Conservation (phyloP, 495 filamentous ascomycete species). For the Penicillium manginii region DNA sequence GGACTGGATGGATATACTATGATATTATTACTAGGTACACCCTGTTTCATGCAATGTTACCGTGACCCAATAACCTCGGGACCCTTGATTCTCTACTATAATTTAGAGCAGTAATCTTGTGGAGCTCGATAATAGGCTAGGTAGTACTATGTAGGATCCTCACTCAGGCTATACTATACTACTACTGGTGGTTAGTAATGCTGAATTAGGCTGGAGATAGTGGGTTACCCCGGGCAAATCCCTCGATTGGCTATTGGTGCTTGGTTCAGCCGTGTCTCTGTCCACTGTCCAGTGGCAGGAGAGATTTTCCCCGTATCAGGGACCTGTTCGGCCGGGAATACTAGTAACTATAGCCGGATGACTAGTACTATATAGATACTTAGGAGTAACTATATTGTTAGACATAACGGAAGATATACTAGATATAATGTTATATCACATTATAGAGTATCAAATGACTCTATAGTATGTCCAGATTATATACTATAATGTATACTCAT, state of each 20-base stretch:
- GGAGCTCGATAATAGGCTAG: too few species aligned
- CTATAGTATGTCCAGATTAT: background rate
- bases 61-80: background rate
- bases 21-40: too few species aligned
- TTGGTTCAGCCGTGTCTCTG: slow-evolving; percentile 16
- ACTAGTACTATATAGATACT: too few species aligned
- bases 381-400: too few species aligned
- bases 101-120: background rate
- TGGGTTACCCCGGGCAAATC: slow-evolving; percentile 2
- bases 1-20: slow-evolving; percentile 14
- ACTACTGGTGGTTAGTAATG: too few species aligned
- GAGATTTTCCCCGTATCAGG: slow-evolving; percentile 34
- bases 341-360: too few species aligned
- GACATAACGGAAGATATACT: too few species aligned
- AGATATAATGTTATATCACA: too few species aligned
- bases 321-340: background rate
- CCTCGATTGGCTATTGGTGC: slow-evolving; percentile 4
- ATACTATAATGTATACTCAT: background rate
- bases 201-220: too few species aligned
- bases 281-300: background rate
- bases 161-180: too few species aligned
- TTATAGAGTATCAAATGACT: too few species aligned
- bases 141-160: too few species aligned
- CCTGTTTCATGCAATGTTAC: background rate
- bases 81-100: background rate